A percentile compares a stretch with the other conserved stretches of the same genome.
These are phyloP conservation scores for Annulohypoxylon maeteangense DNA, from an alignment of 495 filamentous ascomycete species.

Conservation along the genomic window DNA sequence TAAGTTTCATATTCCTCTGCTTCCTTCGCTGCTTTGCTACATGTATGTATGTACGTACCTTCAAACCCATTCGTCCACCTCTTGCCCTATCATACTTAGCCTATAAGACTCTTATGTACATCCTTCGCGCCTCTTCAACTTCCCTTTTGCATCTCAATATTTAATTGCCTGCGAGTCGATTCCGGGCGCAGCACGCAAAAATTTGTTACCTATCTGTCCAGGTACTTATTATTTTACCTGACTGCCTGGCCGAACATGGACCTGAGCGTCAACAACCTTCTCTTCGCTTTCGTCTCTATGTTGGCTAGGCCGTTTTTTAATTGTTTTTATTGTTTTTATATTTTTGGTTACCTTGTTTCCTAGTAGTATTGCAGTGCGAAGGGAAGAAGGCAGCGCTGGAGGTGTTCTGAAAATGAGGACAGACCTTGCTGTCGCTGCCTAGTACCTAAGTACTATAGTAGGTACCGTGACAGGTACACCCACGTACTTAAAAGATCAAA, in stretches of 20 bases:
- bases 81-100: background rate
- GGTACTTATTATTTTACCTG: conserved; percentile 4
- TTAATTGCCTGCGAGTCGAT: background rate
- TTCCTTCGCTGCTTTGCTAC: background rate
- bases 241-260: background rate
- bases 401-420: conserved; percentile 16
- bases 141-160: background rate
- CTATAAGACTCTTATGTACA: background rate
- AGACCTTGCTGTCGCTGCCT: conserved; percentile 20
- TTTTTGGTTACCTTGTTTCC: conserved; percentile 31
- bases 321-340: too few relatives aligned
- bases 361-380: background rate
- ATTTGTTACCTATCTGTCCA: background rate
- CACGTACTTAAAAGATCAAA: conserved; percentile 14
- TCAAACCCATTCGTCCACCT: background rate
- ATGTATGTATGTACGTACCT: background rate
- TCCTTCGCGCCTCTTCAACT: background rate
- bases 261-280: background rate
- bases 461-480: conserved; percentile 15
- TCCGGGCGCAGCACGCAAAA: conserved; percentile 8
- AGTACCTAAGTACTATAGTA: background rate
- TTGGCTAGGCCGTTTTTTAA: conserved; percentile 18
- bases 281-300: background rate
- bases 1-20: conserved; percentile 19
- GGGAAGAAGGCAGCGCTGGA: background rate